phyloP scores from a whole-genome alignment of 768 basidiomycete species.

The Hydnum rufescens region DNA sequence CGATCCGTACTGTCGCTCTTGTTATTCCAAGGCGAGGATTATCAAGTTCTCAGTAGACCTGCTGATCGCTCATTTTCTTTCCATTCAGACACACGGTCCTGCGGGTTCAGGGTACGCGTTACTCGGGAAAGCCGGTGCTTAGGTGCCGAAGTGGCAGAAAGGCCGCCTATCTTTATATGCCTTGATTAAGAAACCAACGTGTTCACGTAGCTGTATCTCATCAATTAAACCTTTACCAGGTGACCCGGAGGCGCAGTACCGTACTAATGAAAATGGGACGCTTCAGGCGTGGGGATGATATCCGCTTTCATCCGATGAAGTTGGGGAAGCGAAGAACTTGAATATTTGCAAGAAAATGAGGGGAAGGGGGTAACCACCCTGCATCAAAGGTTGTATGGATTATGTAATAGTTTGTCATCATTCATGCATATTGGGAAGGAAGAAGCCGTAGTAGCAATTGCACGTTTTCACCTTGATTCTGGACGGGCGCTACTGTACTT shows the following conservation, averaged over 20 bases:
- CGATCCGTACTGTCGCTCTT: constrained; percentile 45
- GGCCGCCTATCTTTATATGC: neutral
- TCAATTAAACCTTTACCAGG: no score
- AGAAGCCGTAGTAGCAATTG: neutral
- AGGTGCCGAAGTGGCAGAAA: neutral
- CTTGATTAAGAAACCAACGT: neutral
- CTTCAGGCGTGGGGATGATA: neutral
- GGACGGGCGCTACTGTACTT: neutral
- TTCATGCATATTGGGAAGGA: neutral
- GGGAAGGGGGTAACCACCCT: neutral
- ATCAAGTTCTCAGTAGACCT: neutral
- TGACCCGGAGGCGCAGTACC: neutral
- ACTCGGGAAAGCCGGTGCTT: constrained; percentile 20
- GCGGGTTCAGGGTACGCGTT: constrained; percentile 60
- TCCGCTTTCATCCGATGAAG: neutral
- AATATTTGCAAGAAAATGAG: neutral
- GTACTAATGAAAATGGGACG: neutral
- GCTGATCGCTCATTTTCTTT: neutral
- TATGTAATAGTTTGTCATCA: neutral
- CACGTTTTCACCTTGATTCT: neutral
- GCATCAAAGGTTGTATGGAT: neutral
- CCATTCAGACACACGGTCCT: constrained; percentile 43
- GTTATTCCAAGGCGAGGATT: constrained; percentile 41
- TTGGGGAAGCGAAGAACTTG: neutral
- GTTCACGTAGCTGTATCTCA: no score